phyloP scores from a whole-genome alignment of 495 filamentous ascomycete genomes.

The Aspergillus sclerotiicarbonarius region DNA sequence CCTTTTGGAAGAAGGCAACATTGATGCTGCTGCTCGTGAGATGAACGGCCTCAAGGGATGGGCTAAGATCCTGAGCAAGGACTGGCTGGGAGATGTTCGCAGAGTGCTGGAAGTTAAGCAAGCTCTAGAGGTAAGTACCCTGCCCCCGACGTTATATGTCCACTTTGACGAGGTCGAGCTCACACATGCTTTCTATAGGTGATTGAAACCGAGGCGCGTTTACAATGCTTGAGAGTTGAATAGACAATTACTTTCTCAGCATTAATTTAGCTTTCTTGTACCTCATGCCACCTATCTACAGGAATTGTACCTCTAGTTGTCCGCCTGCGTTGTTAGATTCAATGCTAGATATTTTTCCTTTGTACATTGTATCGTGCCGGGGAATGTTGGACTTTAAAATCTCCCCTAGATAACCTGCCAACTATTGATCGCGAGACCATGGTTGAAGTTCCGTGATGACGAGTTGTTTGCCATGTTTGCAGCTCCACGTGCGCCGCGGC shows the following conservation, averaged over 20 bases:
- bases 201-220: slow-evolving; percentile 49
- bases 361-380: slow-evolving; percentile 7
- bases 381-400: not conserved
- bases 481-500: slow-evolving; percentile 12
- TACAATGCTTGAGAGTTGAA: slow-evolving; percentile 51
- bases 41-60: slow-evolving; percentile 90
- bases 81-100: slow-evolving; percentile 88
- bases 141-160: not conserved
- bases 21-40: slow-evolving; percentile 89
- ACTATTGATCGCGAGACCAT: no score
- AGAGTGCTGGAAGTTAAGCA: slow-evolving; percentile 91
- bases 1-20: slow-evolving; percentile 82
- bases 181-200: slow-evolving; percentile 33
- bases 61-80: slow-evolving; percentile 88
- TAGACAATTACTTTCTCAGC: slow-evolving; percentile 35
- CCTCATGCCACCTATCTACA: slow-evolving; percentile 33
- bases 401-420: not conserved
- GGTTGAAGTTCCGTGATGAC: no score
- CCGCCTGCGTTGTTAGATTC: slow-evolving; percentile 39
- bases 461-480: slow-evolving; percentile 27
- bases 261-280: slow-evolving; percentile 38
- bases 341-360: slow-evolving; percentile 45
- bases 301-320: slow-evolving; percentile 48
- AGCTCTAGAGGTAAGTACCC: slow-evolving; percentile 77
- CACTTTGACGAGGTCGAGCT: slow-evolving; percentile 13